Evolutionary conservation across 129 eudicot species (phyloP), one percentile per base, ranked within the genome.

Genomic region (Arctium lappa): DNA sequence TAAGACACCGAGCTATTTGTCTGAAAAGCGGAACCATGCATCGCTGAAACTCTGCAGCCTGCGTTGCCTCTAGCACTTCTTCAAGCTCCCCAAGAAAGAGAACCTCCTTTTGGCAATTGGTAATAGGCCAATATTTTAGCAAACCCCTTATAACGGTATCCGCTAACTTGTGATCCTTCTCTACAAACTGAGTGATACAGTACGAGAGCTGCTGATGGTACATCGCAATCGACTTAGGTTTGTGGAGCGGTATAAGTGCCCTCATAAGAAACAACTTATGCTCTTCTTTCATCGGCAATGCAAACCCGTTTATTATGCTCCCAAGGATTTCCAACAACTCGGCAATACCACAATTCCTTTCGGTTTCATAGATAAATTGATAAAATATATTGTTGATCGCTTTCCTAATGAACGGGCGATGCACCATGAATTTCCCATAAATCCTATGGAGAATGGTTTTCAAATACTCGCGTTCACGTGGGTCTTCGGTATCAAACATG

Each of bases 341-440:
- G 33, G 92, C 97, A 34, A 94, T 86, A 38, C 98, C 98, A 86
- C 88, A 86, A 53, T 92, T 93, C 81, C 90, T 85, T 87, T 90
- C 93, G 8, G 93, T 92, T 79, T 94, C 98, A 78, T 90, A 92
- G 38, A 94, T 90, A 86, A 94, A 94, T 82, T 90, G 89, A 53
- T 89, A 92, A 80, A 94, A 94, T 15, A 92, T 92, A 85, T 92
- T 92, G 84, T 90, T 94, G 40, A 94, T 94, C 6, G 90, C 93
- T 72, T 90, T 94, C 87, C 98, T 88, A 63, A 94, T 94, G 85
- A 94, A 94, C 0, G 98, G 98, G 8, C 98, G 91, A 74, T 91
- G 98, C 71, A 92, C 98, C 98, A 94, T 94, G 68, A 94, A 94
- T 77, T 90, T 92, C 78, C 98, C 98, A 68, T 94, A 94, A 81